Percentiles rank a stretch among this genome's conserved stretches.
These are phyloP conservation scores for Helichrysum umbraculigerum DNA, from an alignment of 129 eudicot species.

Conservation along the genomic window DNA sequence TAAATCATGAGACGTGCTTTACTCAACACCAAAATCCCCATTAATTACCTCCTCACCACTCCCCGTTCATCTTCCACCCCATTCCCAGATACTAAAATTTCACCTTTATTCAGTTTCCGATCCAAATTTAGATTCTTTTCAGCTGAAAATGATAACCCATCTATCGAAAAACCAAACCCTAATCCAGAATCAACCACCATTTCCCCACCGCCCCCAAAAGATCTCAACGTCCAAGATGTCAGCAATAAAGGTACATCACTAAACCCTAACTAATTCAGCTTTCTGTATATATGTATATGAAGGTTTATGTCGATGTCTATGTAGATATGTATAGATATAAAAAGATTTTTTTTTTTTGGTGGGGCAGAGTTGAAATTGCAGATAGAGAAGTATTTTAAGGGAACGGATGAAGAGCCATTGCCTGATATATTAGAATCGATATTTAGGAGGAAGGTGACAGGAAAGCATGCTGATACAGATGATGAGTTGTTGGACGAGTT, in stretches of 20 bases:
- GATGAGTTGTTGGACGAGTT: slow-evolving; percentile 62
- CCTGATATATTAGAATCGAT: slow-evolving; percentile 59
- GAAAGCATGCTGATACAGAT: slow-evolving; percentile 68
- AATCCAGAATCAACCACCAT: slow-evolving; percentile 20
- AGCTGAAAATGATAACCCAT: slow-evolving; percentile 33
- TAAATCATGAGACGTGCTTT: slow-evolving; percentile 51
- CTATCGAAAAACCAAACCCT: slow-evolving; percentile 24
- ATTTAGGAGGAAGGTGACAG: slow-evolving; percentile 49
- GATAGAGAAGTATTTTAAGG: slow-evolving; percentile 54
- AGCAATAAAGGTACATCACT: slow-evolving; percentile 48
- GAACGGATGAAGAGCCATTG: slow-evolving; percentile 52
- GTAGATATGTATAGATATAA: background rate
- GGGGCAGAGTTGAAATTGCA: slow-evolving; percentile 59
- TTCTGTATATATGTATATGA: too few relatives aligned
- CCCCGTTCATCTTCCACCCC: slow-evolving; percentile 7
- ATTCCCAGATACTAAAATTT: background rate
- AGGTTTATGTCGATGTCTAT: background rate
- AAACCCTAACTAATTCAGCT: slow-evolving; percentile 21
- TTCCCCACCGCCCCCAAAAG: slow-evolving; percentile 20
- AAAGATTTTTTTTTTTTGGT: background rate
- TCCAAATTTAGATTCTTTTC: slow-evolving; percentile 35
- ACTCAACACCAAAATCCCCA: slow-evolving; percentile 26
- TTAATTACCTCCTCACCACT: slow-evolving; percentile 28
- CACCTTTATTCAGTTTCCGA: background rate
- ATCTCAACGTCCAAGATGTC: slow-evolving; percentile 46